Percentiles rank a stretch among this genome's conserved stretches.
Evolutionary conservation across 2,329 filamentous ascomycete species (phyloP).

Genomic region (Trichoderma arundinaceum): DNA sequence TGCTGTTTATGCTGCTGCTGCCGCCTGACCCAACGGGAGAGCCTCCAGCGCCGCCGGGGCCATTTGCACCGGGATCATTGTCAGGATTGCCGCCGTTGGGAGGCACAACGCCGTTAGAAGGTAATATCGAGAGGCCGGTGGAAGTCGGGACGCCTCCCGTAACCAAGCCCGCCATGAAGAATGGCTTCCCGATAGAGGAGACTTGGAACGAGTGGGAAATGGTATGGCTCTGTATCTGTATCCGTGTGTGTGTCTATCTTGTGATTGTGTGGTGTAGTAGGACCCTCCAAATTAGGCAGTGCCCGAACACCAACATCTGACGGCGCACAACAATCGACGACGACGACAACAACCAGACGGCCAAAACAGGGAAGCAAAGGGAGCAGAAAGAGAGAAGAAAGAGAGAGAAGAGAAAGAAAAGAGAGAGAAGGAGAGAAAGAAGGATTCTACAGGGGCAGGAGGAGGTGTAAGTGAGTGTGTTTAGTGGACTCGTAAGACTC

Average conservation of each 20-base stretch:
- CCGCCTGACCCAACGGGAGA: neutral
- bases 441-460: conserved; percentile 8
- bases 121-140: neutral
- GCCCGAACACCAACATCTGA: conserved; percentile 14
- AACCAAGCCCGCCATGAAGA: conserved; percentile 6
- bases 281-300: conserved; percentile 2
- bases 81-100: neutral
- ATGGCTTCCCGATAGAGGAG: neutral
- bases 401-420: neutral
- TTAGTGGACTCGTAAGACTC: conserved; percentile 20
- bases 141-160: neutral
- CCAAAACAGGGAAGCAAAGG: neutral
- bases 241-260: neutral
- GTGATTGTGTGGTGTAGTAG: neutral
- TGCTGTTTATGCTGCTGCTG: neutral
- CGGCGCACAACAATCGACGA: neutral
- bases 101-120: neutral
- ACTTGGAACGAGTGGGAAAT: neutral
- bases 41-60: neutral
- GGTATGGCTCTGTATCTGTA: neutral
- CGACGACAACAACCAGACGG: neutral
- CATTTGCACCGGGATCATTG: neutral
- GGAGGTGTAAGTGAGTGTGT: conserved; percentile 22
- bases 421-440: neutral
- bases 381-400: neutral